phyloP scores from a whole-genome alignment of 192 early-diverging fungal species.

The Coemansia sp. region DNA sequence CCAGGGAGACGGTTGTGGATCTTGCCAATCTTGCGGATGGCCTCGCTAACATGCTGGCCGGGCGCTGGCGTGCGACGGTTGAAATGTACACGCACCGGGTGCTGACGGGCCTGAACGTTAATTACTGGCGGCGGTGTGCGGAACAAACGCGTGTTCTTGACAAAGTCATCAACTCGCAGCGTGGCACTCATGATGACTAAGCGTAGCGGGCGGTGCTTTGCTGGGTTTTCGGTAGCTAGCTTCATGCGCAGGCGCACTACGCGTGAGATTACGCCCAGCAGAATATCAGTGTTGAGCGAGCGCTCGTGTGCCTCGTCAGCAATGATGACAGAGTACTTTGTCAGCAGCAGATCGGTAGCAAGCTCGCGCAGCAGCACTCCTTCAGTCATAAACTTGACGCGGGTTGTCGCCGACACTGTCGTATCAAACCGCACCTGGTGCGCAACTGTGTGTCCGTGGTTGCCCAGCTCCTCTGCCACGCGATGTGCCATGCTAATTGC shows the following conservation, averaged over 20 bases:
- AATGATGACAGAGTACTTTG: conserved; percentile 92
- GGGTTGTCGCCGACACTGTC: conserved; percentile 66
- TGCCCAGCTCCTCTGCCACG: conserved; percentile 85
- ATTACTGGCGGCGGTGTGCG: conserved; percentile 76
- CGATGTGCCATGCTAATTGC: conserved; percentile 95
- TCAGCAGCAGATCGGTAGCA: conserved; percentile 79
- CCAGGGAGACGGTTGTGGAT: conserved; percentile 90
- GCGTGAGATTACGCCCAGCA: conserved; percentile 94
- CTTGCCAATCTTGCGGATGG: conserved; percentile 86
- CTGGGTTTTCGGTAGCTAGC: conserved; percentile 24
- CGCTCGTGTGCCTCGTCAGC: conserved; percentile 99
- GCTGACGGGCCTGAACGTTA: conserved; percentile 89
- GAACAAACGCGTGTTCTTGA: conserved; percentile 78
- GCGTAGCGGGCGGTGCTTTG: conserved; percentile 69
- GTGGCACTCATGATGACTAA: conserved; percentile 99
- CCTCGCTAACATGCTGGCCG: conserved; percentile 84
- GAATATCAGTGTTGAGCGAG: conserved; percentile 94
- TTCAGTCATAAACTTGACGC: conserved; percentile 99
- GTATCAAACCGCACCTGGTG: conserved; percentile 90
- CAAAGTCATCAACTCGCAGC: conserved; percentile 95
- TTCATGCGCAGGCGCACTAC: conserved; percentile 79
- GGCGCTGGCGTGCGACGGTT: conserved; percentile 81
- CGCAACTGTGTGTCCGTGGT: conserved; percentile 60
- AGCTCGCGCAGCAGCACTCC: conserved; percentile 97
- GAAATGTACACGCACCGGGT: conserved; percentile 85